Conservation (phyloP, 768 basidiomycete genomes). For the Tricholoma matsutake region DNA sequence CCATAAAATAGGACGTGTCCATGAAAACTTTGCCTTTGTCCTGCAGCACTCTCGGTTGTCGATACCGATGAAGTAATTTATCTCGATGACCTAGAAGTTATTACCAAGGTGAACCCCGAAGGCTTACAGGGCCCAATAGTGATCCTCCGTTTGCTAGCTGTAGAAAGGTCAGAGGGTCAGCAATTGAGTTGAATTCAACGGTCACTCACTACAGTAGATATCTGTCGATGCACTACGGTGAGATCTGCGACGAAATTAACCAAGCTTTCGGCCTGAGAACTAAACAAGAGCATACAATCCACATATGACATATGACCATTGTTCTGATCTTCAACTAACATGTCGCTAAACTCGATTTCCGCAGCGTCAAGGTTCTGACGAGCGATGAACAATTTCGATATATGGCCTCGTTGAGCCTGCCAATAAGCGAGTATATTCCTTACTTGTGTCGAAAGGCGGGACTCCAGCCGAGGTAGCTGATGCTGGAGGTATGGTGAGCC, state of each 20-base stretch:
- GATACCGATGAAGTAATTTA: background rate
- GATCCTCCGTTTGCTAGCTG: constrained; percentile 40
- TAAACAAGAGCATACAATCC: constrained; percentile 60
- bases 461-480: constrained; percentile 66
- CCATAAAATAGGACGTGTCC: background rate
- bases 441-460: constrained; percentile 78
- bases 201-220: constrained; percentile 41
- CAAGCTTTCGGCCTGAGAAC: background rate
- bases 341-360: constrained; percentile 95
- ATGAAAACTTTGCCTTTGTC: background rate
- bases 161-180: background rate
- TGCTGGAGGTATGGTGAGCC: background rate
- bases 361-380: constrained; percentile 90
- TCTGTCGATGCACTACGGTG: constrained; percentile 48
- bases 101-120: constrained; percentile 47
- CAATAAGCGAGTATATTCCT: constrained; percentile 80
- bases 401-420: constrained; percentile 47
- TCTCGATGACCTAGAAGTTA: constrained; percentile 15
- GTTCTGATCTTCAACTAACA: constrained; percentile 96
- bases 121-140: constrained; percentile 32
- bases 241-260: constrained; percentile 33
- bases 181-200: background rate
- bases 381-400: constrained; percentile 66
- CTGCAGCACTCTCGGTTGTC: background rate
- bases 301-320: constrained; percentile 92